A percentile compares a stretch with the other conserved stretches of the same genome.
Conservation (phyloP, 192 early-diverging fungal species). For the Coemansia sp. region DNA sequence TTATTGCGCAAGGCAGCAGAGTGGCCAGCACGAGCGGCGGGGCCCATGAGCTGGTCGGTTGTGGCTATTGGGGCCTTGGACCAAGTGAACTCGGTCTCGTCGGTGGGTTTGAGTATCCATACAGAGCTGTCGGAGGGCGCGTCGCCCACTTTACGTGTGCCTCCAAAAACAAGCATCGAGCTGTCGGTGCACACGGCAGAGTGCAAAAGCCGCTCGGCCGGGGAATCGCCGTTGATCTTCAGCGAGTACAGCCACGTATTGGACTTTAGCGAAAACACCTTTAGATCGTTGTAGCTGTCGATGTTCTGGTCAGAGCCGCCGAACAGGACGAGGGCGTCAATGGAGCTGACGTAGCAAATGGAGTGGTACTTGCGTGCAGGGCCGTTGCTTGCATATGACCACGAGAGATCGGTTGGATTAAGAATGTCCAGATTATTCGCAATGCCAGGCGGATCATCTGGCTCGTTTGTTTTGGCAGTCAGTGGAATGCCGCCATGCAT, state of each 20-base stretch:
- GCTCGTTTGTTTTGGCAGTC: conserved; percentile 26
- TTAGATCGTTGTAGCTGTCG: conserved; percentile 54
- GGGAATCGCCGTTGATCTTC: conserved; percentile 49
- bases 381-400: conserved; percentile 63
- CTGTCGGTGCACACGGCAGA: conserved; percentile 66
- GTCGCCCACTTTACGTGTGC: conserved; percentile 27
- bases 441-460: conserved; percentile 23
- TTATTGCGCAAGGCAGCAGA: conserved; percentile 60
- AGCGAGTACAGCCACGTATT: conserved; percentile 59
- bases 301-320: conserved; percentile 62
- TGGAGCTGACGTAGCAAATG: conserved; percentile 58
- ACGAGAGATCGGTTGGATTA: conserved; percentile 57
- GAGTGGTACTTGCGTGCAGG: conserved; percentile 57
- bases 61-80: conserved; percentile 49
- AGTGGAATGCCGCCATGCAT: conserved; percentile 55
- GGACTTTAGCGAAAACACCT: conserved; percentile 52
- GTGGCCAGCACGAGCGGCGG: conserved; percentile 62
- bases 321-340: conserved; percentile 63
- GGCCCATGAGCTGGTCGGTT: conserved; percentile 42
- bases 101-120: conserved; percentile 49
- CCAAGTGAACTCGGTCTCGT: conserved; percentile 27
- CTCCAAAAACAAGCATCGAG: conserved; percentile 73
- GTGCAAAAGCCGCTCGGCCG: conserved; percentile 60
- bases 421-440: conserved; percentile 53
- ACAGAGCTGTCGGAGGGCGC: conserved; percentile 54